Evolutionary conservation across 2,329 filamentous ascomycete genomes (phyloP).

Genomic region (Aureobasidium uvarum): DNA sequence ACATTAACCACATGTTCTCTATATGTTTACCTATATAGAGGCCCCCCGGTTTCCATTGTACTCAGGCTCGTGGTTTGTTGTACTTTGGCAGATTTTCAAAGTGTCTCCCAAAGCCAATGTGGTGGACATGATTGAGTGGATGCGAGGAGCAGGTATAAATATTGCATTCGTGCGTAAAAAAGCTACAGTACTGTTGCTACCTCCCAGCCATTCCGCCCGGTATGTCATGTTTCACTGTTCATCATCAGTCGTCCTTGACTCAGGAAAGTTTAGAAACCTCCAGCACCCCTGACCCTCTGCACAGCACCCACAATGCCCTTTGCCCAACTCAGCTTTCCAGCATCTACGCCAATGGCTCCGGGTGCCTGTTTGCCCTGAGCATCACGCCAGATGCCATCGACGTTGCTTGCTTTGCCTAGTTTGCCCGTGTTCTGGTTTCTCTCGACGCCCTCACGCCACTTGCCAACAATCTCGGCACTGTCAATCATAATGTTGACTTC

Average conservation of each 20-base stretch:
- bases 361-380: constrained; percentile 42
- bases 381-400: constrained; percentile 65
- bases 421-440: constrained; percentile 65
- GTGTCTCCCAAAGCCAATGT: no score
- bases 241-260: background rate
- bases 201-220: background rate
- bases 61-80: no score
- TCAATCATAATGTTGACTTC: constrained; percentile 77
- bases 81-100: no score
- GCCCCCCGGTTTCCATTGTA: no score
- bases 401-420: constrained; percentile 54
- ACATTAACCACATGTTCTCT: no score
- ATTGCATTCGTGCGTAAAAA: background rate
- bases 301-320: constrained; percentile 59
- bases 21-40: no score
- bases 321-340: constrained; percentile 58
- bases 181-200: background rate
- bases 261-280: constrained; percentile 23
- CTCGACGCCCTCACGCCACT: constrained; percentile 47
- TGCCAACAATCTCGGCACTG: constrained; percentile 56
- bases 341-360: constrained; percentile 47
- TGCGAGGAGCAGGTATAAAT: background rate
- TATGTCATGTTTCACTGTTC: background rate
- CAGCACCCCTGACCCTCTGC: constrained; percentile 49
- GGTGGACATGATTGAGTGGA: no score